Conservation (phyloP, 2,329 filamentous ascomycete genomes). For the Aspergillus arachidicola region DNA sequence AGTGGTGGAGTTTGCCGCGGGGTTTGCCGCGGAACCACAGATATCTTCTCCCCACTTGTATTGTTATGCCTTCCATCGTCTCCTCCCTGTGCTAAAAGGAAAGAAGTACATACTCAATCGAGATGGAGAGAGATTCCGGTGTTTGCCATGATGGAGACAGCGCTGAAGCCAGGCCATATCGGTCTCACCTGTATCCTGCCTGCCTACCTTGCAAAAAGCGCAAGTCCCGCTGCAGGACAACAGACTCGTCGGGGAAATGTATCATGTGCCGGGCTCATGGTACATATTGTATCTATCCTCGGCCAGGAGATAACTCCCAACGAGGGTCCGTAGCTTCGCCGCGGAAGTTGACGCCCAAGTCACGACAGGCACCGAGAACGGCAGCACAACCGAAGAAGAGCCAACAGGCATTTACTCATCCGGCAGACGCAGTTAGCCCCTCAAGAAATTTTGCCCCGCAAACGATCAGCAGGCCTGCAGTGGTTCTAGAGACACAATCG, state of each 20-base stretch:
- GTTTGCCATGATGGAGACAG: conserved; percentile 10
- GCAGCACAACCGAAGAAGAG: background rate
- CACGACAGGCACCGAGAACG: background rate
- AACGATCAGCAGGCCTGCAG: background rate
- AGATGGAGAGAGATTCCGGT: background rate
- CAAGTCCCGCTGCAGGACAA: conserved; percentile 57
- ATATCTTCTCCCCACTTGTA: too few relatives aligned
- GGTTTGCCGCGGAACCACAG: background rate
- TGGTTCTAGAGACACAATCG: background rate
- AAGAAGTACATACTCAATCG: background rate
- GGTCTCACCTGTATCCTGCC: conserved; percentile 58
- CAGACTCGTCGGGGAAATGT: conserved; percentile 47
- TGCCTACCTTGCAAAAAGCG: conserved; percentile 56
- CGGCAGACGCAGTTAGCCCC: background rate
- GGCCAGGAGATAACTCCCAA: conserved; percentile 12
- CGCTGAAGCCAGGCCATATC: conserved; percentile 48
- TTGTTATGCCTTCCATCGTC: background rate
- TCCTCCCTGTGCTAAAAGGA: background rate
- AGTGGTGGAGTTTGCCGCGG: too few relatives aligned
- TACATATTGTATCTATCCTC: conserved; percentile 53
- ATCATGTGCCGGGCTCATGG: conserved; percentile 55
- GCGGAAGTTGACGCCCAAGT: conserved; percentile 2
- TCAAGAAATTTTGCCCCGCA: too few relatives aligned
- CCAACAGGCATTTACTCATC: background rate
- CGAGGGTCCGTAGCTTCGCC: conserved; percentile 1